Percentiles rank a stretch among this genome's conserved stretches.
Conservation (phyloP, 495 filamentous ascomycete genomes). For the Clohesyomyces aquaticus region DNA sequence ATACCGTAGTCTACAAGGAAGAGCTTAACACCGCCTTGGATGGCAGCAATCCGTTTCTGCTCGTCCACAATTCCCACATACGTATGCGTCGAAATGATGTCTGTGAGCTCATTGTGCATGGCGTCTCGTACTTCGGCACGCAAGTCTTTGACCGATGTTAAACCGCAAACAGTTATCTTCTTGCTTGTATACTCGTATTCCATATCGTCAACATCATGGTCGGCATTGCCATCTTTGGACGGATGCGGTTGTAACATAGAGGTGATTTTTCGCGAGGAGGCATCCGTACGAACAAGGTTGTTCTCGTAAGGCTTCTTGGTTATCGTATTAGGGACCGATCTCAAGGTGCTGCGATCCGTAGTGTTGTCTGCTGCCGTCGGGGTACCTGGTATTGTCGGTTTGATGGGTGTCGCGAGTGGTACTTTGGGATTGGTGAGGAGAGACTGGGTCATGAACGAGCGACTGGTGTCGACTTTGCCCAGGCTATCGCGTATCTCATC, state of each 20-base stretch:
- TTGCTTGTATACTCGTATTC: slow-evolving; percentile 74
- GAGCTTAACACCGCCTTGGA: slow-evolving; percentile 91
- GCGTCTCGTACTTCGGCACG: slow-evolving; percentile 77
- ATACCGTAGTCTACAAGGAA: slow-evolving; percentile 94
- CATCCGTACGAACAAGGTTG: slow-evolving; percentile 88
- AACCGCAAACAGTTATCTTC: slow-evolving; percentile 66
- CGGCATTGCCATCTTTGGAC: slow-evolving; percentile 30
- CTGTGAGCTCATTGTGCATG: slow-evolving; percentile 89
- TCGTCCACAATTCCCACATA: slow-evolving; percentile 95
- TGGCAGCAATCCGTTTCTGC: slow-evolving; percentile 80
- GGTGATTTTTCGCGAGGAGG: slow-evolving; percentile 90
- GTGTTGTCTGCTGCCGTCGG: slow-evolving; percentile 41
- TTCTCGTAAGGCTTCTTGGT: slow-evolving; percentile 76
- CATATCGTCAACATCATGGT: slow-evolving; percentile 50
- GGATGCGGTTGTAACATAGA: slow-evolving; percentile 73
- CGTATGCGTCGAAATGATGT: slow-evolving; percentile 85
- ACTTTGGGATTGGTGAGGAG: slow-evolving; percentile 71
- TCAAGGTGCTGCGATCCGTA: slow-evolving; percentile 15
- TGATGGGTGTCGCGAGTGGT: slow-evolving; percentile 44
- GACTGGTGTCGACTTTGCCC: slow-evolving; percentile 87
- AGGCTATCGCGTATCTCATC: slow-evolving; percentile 77
- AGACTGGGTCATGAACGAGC: slow-evolving; percentile 92
- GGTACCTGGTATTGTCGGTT: slow-evolving; percentile 43
- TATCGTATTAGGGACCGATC: slow-evolving; percentile 48
- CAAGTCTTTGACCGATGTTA: slow-evolving; percentile 81